These are phyloP conservation scores for Penicillium malachiteum DNA, from an alignment of 495 filamentous ascomycete species.

Conservation along the genomic window DNA sequence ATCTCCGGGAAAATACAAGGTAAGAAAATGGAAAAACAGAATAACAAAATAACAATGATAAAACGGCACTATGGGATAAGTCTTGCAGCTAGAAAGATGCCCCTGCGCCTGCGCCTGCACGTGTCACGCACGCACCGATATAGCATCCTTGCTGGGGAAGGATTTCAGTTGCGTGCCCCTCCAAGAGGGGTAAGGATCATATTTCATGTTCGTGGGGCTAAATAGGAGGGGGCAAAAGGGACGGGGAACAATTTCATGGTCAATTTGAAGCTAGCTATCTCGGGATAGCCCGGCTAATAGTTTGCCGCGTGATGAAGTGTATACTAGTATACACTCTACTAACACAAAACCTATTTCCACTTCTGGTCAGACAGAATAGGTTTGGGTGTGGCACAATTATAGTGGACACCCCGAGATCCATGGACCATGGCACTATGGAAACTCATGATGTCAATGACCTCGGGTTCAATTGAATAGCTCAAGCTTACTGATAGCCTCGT, in stretches of 20 bases:
- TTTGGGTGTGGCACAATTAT: slow-evolving; percentile 1
- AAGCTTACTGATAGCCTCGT: not conserved
- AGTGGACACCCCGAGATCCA: not conserved
- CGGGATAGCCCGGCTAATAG: not conserved
- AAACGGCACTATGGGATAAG: not conserved
- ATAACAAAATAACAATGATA: not conserved
- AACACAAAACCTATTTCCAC: slow-evolving; percentile 1
- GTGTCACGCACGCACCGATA: slow-evolving; percentile 21
- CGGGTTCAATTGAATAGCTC: not conserved
- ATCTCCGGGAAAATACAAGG: not conserved
- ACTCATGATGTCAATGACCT: slow-evolving; percentile 21
- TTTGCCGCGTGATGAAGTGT: not conserved
- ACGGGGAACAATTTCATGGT: not conserved
- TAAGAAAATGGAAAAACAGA: not conserved
- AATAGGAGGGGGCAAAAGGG: no score
- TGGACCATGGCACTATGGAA: slow-evolving; percentile 1
- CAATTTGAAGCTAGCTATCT: not conserved
- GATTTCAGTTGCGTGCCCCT: slow-evolving; percentile 1
- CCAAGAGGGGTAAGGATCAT: slow-evolving; percentile 11
- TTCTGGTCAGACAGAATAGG: not conserved
- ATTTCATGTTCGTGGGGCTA: not conserved
- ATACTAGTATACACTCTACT: not conserved
- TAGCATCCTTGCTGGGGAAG: slow-evolving; percentile 9
- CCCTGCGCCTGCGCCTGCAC: slow-evolving; percentile 3
- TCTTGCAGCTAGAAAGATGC: no score